Evolutionary conservation across 2,329 filamentous ascomycete genomes (phyloP), one percentile per base, ranked within the genome.

Genomic region (Lachnellula cervina): DNA sequence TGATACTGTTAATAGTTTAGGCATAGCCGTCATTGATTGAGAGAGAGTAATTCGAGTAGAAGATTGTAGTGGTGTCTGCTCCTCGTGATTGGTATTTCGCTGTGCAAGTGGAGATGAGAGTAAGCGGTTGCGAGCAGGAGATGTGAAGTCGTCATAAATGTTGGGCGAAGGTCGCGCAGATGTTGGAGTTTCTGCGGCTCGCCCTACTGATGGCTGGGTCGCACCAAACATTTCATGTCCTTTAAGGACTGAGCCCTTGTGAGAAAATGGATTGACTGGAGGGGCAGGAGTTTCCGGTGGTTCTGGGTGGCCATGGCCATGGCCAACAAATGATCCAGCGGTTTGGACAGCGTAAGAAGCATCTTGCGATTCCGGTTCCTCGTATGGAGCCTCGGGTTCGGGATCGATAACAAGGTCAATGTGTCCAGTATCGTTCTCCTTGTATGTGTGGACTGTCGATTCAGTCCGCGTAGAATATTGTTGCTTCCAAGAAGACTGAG

Each of bases 121-220:
- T 2, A 55, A 8, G 13, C 58, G 50, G 13, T 17, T 47, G 44
- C 55, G 48, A 5, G 52, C 42, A 34, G 66, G 62, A 8, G 64
- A 63, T 16, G 56, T 57, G 38, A 59, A 62, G 7, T 61, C 55
- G 28, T 64, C 58, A 44, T 61, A 66, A 2, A 62, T 52, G 45
- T 68, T 55, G 4, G 67, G 68, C 9, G 68, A 70, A 32, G 68
- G 68, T 32, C 67, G 57, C 19, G 65, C 63, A 7, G 66, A 69
- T 2, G 61, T 64, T 14, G 65, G 64, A 48, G 63, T 68, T 13
- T 49, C 52, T 19, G 61, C 16, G 51, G 60, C 40, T 9, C 58
- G 59, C 14, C 59, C 62, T 35, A 65, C 52, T 4, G 67, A 68
- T 9, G 64, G 61, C 43, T 70, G 68, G 2, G 68, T 69, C 3